Percentiles rank a stretch among this genome's conserved stretches.
phyloP scores from a whole-genome alignment of 2,329 filamentous ascomycete genomes.

The Eurotiales sp. region DNA sequence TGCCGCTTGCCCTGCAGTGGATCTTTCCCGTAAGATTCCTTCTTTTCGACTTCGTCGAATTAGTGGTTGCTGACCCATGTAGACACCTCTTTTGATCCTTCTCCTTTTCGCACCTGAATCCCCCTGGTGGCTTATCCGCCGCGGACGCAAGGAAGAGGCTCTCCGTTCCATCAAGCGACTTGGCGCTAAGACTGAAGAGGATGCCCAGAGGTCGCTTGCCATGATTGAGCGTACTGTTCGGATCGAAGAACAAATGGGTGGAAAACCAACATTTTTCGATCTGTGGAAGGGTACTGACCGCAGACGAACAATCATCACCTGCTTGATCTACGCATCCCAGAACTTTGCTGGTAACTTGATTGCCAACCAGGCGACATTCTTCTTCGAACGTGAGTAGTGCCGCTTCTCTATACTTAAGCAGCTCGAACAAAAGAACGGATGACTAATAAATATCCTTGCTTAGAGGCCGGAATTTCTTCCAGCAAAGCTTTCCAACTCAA shows the following conservation, averaged over 20 bases:
- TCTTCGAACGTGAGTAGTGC: slow-evolving; percentile 55
- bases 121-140: slow-evolving; percentile 50
- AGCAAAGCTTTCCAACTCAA: slow-evolving; percentile 27
- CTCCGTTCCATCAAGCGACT: slow-evolving; percentile 38
- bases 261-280: slow-evolving; percentile 22
- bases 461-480: slow-evolving; percentile 28
- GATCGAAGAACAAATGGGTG: slow-evolving; percentile 21
- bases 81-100: slow-evolving; percentile 41
- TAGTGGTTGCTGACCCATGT: slow-evolving; percentile 3
- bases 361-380: slow-evolving; percentile 39
- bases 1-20: slow-evolving; percentile 53
- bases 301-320: slow-evolving; percentile 41
- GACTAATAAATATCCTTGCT: slow-evolving; percentile 14
- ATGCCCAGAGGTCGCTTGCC: slow-evolving; percentile 46
- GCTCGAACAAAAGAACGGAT: too few relatives aligned
- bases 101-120: slow-evolving; percentile 47
- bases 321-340: slow-evolving; percentile 29
- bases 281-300: slow-evolving; percentile 28
- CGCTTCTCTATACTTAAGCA: slow-evolving; percentile 46
- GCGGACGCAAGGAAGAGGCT: slow-evolving; percentile 39
- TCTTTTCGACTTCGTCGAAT: not conserved
- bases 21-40: slow-evolving; percentile 40
- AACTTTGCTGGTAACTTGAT: slow-evolving; percentile 30
- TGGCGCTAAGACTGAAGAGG: slow-evolving; percentile 32
- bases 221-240: slow-evolving; percentile 57